Percentiles rank a stretch among this genome's conserved stretches.
These are phyloP conservation scores for Amniculicola lignicola DNA, from an alignment of 495 filamentous ascomycete species.

Conservation along the genomic window DNA sequence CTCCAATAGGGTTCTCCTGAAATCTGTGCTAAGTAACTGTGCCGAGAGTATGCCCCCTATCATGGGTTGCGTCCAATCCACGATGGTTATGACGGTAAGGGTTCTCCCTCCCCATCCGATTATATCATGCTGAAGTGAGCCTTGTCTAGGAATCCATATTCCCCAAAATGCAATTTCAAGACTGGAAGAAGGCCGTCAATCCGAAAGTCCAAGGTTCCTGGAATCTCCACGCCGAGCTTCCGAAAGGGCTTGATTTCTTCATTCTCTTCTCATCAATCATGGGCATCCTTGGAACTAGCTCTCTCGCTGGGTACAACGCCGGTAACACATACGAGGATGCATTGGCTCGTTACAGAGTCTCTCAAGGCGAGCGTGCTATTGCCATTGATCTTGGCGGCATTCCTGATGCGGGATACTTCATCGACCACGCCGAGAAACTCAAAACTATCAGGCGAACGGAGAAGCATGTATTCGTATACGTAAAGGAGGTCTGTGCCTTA, in stretches of 20 bases:
- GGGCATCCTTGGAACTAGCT: slow-evolving; percentile 4
- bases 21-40: not conserved
- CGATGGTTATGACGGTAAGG: slow-evolving; percentile 32
- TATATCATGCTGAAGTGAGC: not conserved
- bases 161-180: not conserved
- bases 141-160: slow-evolving; percentile 1
- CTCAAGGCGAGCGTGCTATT: not conserved
- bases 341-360: slow-evolving; percentile 5
- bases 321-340: slow-evolving; percentile 13
- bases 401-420: slow-evolving; percentile 16
- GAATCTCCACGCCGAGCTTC: slow-evolving; percentile 22
- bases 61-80: slow-evolving; percentile 16
- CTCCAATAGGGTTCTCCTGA: not conserved
- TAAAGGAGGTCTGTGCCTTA: no score
- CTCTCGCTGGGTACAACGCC: slow-evolving; percentile 10
- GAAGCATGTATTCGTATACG: no score
- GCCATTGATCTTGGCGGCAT: slow-evolving; percentile 15
- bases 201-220: slow-evolving; percentile 8
- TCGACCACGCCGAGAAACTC: no score
- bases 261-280: slow-evolving; percentile 7
- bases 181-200: slow-evolving; percentile 4
- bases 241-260: slow-evolving; percentile 25
- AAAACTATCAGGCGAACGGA: no score
- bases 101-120: slow-evolving; percentile 12
- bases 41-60: slow-evolving; percentile 4